Base-by-base conservation (phyloP, 1,139 yeast species). In the Sugiyamaella paludigena region DNA sequence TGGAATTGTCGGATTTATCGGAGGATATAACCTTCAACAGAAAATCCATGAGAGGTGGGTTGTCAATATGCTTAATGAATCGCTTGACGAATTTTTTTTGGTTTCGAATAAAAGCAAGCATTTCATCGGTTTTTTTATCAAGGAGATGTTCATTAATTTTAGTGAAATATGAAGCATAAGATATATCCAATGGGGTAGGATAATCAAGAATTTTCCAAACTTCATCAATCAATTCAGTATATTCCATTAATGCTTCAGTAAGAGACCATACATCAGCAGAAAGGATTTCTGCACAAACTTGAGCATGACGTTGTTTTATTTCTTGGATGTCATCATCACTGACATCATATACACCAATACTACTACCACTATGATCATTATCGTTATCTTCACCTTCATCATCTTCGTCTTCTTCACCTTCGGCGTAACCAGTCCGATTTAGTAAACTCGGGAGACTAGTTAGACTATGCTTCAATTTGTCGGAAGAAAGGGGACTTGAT, bases 191-290 rank as follows among this genome's bases (percentile, higher is more conserved):
- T 1, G 92, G 84, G 6, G 76, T 73, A 1, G 74, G 72, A 47
- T 71, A 73, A 58, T 87, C 95, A 55, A 92, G 75, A 19, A 91
- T 75, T 26, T 80, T 70, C 98, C 98, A 92, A 48, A 92, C 72
- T 61, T 77, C 80, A 53, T 80, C 79, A 55, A 94, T 68, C 45
- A 87, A 75, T 15, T 74, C 76, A 2, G 80, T 74, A 51, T 83
- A 80, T 60, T 87, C 94, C 84, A 92, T 84, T 44, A 92, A 83
- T 0, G 96, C 83, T 59, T 92, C 96, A 4, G 96, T 87, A 34
- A 94, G 75, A 4, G 95, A 86, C 97, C 97, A 92, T 7, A 89
- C 94, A 63, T 92, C 98, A 4, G 95, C 89, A 49, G 92, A 81
- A 38, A 92, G 74, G 39, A 92, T 84, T 64, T 94, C 98, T 1